phyloP scores from a whole-genome alignment of 352 stramenopile genomes.

The Pythium phragmitis region DNA sequence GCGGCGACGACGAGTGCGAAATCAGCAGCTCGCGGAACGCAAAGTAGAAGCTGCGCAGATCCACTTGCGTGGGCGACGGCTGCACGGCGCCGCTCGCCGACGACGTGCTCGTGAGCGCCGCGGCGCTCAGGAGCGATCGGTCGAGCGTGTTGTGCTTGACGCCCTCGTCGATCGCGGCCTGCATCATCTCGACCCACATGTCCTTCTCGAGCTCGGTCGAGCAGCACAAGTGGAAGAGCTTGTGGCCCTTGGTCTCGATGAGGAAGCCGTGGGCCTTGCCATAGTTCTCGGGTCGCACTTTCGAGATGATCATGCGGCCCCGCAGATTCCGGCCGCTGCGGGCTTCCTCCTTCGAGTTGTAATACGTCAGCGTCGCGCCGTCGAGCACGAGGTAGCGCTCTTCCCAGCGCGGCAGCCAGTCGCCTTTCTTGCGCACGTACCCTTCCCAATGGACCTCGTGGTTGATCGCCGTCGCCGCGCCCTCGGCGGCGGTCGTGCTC shows the following conservation, averaged over 20 bases:
- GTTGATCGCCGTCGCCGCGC: constrained; percentile 33
- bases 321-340: constrained; percentile 76
- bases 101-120: constrained; percentile 10
- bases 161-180: constrained; percentile 81
- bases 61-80: constrained; percentile 72
- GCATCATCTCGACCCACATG: constrained; percentile 92
- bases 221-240: constrained; percentile 87
- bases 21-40: constrained; percentile 87
- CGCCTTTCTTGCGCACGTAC: constrained; percentile 88
- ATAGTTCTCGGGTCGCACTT: constrained; percentile 84
- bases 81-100: constrained; percentile 31
- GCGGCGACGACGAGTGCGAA: constrained; percentile 83
- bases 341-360: constrained; percentile 87
- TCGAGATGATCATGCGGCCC: constrained; percentile 78
- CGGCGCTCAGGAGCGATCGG: constrained; percentile 22
- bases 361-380: constrained; percentile 79
- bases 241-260: constrained; percentile 86
- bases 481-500: constrained; percentile 34
- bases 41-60: constrained; percentile 85
- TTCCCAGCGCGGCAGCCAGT: constrained; percentile 90
- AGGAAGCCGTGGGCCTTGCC: constrained; percentile 87
- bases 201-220: constrained; percentile 87
- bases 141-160: constrained; percentile 36
- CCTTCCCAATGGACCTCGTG: constrained; percentile 88
- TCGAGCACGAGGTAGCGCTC: constrained; percentile 88